Evolutionary conservation across 306 rosid species (phyloP).

Genomic region (Bauhinia variegata): DNA sequence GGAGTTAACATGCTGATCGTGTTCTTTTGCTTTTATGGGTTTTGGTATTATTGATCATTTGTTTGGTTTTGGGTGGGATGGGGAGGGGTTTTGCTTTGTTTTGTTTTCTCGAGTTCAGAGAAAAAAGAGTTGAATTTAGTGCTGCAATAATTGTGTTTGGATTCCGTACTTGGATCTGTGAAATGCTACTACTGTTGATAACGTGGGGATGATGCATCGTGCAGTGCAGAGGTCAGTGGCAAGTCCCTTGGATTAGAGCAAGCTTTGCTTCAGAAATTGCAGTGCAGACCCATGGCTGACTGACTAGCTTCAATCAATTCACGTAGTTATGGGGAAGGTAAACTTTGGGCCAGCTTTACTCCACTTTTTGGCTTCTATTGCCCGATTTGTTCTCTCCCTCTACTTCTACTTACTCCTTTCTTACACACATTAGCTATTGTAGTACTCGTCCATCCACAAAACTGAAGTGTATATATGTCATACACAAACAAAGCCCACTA

Average conservation of each 20-base stretch:
- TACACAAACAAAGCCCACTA: no score
- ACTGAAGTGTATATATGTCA: no score
- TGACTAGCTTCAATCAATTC: constrained; percentile 41
- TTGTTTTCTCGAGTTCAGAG: constrained; percentile 29
- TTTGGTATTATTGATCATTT: no score
- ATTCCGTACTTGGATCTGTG: constrained; percentile 26
- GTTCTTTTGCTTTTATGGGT: no score
- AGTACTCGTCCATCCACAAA: neutral
- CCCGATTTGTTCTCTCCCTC: constrained; percentile 35
- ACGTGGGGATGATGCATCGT: constrained; percentile 41
- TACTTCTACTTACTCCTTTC: constrained; percentile 12
- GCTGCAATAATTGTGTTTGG: constrained; percentile 33
- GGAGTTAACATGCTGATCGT: no score
- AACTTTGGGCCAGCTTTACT: constrained; percentile 55
- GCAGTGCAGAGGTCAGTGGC: constrained; percentile 39
- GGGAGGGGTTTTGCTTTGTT: neutral
- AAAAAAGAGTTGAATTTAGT: constrained; percentile 24
- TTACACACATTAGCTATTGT: neutral
- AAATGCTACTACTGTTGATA: constrained; percentile 42
- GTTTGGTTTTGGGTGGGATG: neutral
- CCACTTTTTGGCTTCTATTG: constrained; percentile 52
- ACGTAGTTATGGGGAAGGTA: constrained; percentile 61
- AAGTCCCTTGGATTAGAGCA: constrained; percentile 37
- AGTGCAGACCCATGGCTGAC: no score
- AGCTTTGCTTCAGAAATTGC: constrained; percentile 34